These are phyloP conservation scores for Carex cristatella DNA, from an alignment of 176 grass and related monocot species.

Conservation along the genomic window DNA sequence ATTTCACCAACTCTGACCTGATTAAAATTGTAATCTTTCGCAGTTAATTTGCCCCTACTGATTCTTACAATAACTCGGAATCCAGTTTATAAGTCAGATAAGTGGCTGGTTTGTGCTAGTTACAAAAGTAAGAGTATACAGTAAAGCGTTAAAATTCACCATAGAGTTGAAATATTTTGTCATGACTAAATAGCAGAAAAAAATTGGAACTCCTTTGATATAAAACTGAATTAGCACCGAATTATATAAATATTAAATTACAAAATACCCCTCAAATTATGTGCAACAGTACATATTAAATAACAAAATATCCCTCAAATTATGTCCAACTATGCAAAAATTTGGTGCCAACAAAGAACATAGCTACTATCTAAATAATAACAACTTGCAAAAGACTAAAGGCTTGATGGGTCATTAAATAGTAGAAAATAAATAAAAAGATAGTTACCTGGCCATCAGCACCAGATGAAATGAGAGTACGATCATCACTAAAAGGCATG, in stretches of 20 bases:
- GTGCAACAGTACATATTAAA: conserved; percentile 21
- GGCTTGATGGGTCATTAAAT: neutral
- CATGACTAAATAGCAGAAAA: neutral
- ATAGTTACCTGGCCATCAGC: conserved; percentile 79
- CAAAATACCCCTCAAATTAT: neutral
- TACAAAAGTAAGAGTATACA: too few relatives aligned
- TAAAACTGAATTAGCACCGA: neutral
- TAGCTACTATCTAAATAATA: neutral
- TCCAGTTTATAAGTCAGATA: too few relatives aligned
- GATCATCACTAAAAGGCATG: conserved; percentile 76
- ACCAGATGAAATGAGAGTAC: conserved; percentile 51
- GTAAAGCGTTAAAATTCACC: neutral
- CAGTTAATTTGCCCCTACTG: neutral
- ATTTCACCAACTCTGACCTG: conserved; percentile 73
- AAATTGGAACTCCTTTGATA: neutral
- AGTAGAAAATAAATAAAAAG: neutral
- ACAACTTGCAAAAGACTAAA: conserved; percentile 4
- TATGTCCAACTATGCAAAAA: conserved; percentile 12
- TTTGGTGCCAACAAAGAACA: neutral
- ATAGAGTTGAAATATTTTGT: neutral
- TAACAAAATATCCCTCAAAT: neutral
- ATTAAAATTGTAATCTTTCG: neutral
- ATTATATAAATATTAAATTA: neutral
- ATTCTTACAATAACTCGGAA: neutral
- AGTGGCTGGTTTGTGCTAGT: too few relatives aligned